Evolutionary conservation across 176 grass and related monocot species (phyloP).

Genomic region (Neostapfia colusana): DNA sequence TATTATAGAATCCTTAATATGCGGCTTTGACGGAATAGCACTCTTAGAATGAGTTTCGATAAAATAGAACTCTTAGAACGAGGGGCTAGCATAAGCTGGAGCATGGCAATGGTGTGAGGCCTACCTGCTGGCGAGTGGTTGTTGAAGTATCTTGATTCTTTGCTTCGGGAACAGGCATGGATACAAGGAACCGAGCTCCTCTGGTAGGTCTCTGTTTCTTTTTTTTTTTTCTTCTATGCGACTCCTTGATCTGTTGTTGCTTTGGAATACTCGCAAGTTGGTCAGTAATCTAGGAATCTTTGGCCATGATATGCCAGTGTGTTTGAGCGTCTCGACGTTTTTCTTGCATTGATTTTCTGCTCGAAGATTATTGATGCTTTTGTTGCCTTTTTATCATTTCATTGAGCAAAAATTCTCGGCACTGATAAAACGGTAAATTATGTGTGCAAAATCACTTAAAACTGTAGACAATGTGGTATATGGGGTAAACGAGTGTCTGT

Average conservation of each 20-base stretch:
- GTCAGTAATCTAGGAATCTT: not conserved
- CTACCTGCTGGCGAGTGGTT: not conserved
- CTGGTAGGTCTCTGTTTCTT: slow-evolving; percentile 46
- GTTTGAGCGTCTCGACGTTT: slow-evolving; percentile 15
- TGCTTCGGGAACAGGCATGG: slow-evolving; percentile 45
- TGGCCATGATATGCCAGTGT: not conserved
- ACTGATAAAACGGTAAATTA: not conserved
- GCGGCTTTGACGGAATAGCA: too few relatives aligned
- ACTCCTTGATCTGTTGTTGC: not conserved
- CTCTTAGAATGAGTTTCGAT: too few relatives aligned
- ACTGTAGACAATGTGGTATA: not conserved
- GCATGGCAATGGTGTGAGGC: slow-evolving; percentile 22
- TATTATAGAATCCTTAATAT: too few relatives aligned
- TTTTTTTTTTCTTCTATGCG: not conserved
- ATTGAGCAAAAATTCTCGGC: not conserved
- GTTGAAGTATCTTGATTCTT: slow-evolving; percentile 34
- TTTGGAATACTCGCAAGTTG: not conserved
- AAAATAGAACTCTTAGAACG: too few relatives aligned
- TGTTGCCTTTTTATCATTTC: not conserved
- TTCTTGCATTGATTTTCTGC: not conserved
- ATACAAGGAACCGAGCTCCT: slow-evolving; percentile 59
- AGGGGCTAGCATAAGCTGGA: not conserved
- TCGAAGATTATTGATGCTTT: not conserved
- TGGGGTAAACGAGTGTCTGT: not conserved
- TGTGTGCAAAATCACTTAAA: not conserved